Base-by-base conservation (phyloP, 1,139 yeast species). In the Yamadazyma oceani region DNA sequence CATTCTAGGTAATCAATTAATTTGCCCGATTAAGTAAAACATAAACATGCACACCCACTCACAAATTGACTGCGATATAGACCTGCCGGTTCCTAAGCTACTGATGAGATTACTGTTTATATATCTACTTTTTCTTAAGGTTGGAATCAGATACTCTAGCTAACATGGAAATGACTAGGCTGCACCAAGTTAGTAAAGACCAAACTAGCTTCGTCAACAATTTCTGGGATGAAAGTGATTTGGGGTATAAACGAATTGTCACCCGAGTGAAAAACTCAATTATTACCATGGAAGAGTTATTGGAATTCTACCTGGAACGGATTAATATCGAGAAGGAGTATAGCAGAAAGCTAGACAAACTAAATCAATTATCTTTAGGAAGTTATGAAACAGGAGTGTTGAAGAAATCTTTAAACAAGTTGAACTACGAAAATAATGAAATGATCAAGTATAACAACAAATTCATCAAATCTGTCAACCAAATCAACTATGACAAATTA, bases 311-410 rank as follows among this genome's bases (percentile, higher is more conserved):
- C 51, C 62, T 63, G 34, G 80, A 76, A 40, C 57, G 82, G 32
- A 65, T 76, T 2, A 65, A 73, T 7, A 73, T 88, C 28, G 96
- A 88, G 51, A 84, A 80, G 44, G 96, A 88, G 15, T 85, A 85
- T 53, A 65, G 80, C 33, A 73, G 76, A 43, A 71, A 69, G 44
- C 57, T 84, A 45, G 69, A 64, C 29, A 61, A 67, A 19, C 62
- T 88, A 17, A 67, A 85, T 26, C 60, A 65, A 38, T 37, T 49
- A 35, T 54, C 67, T 1, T 56, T 83, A 2, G 90, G 90, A 0
- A 58, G 76, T 2, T 64, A 64, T 39, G 95, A 86, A 51, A 68
- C 78, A 0, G 88, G 80, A 1, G 60, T 80, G 0, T 59, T 85
- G 40, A 78, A 74, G 51, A 66, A 68, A 13, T 75, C 89, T 7